Conservation (phyloP, 192 early-diverging fungal genomes). For the Linderina pennispora region DNA sequence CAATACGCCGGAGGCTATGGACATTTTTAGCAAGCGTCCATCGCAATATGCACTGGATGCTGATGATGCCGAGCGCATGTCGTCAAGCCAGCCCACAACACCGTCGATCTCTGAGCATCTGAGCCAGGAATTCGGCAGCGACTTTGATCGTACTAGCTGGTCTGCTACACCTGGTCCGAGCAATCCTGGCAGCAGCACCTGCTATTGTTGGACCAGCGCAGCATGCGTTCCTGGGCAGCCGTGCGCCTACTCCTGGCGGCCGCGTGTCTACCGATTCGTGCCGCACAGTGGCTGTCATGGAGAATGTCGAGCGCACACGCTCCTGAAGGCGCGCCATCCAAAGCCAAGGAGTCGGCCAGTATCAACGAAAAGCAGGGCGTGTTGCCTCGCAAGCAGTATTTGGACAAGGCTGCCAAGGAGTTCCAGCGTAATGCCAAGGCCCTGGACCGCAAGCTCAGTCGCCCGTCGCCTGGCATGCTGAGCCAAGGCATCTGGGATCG, state of each 20-base stretch:
- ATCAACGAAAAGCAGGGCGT: not conserved
- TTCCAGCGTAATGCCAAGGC: slow-evolving; percentile 36
- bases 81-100: not conserved
- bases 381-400: slow-evolving; percentile 4
- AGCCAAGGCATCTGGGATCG: no score
- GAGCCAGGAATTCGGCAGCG: not conserved
- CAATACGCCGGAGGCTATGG: not conserved
- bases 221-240: slow-evolving; percentile 11
- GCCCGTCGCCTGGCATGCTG: slow-evolving; percentile 6
- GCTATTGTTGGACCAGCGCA: slow-evolving; percentile 1
- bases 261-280: slow-evolving; percentile 37
- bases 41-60: no score
- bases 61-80: not conserved
- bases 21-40: no score
- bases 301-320: slow-evolving; percentile 12
- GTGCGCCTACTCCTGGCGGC: slow-evolving; percentile 23
- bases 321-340: not conserved
- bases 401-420: slow-evolving; percentile 32
- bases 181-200: not conserved
- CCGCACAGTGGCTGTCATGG: slow-evolving; percentile 38
- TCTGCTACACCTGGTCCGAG: not conserved
- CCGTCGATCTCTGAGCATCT: not conserved
- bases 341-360: not conserved
- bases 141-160: not conserved
- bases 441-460: slow-evolving; percentile 29